These are phyloP conservation scores for Botrytis elliptica DNA, from an alignment of 2,329 filamentous ascomycete species.

Conservation along the genomic window DNA sequence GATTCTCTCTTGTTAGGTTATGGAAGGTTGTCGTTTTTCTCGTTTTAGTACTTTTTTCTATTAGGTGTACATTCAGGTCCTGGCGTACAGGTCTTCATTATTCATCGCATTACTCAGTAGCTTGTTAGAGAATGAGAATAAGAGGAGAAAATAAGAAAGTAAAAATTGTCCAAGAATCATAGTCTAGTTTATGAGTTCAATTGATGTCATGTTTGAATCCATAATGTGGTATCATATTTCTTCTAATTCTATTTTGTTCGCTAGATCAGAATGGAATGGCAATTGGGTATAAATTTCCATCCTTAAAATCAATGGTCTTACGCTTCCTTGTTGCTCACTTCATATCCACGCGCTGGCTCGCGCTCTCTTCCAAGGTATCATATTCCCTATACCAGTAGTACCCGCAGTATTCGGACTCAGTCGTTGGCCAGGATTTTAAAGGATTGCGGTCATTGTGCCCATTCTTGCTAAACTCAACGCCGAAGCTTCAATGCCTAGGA, in stretches of 20 bases:
- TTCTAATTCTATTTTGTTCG: background rate
- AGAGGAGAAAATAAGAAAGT: conserved; percentile 20
- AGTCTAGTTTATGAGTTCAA: conserved; percentile 44
- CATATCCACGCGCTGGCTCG: background rate
- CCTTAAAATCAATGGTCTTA: background rate
- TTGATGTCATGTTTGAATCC: background rate
- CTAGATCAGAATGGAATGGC: background rate
- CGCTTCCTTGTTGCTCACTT: background rate
- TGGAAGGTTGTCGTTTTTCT: conserved; percentile 30
- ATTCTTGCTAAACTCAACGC: background rate
- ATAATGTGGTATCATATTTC: conserved; percentile 1
- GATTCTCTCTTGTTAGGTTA: conserved; percentile 31
- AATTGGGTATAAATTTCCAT: background rate
- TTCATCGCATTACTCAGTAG: conserved; percentile 20
- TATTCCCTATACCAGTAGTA: background rate
- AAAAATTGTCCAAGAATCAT: conserved; percentile 22
- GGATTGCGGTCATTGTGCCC: background rate
- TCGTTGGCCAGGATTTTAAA: background rate
- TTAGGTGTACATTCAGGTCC: conserved; percentile 38
- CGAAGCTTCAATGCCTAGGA: background rate
- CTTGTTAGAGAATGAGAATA: conserved; percentile 20
- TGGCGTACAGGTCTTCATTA: conserved; percentile 32
- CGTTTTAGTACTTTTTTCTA: conserved; percentile 19
- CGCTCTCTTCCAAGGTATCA: too few relatives aligned
- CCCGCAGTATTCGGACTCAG: background rate